Evolutionary conservation across 495 filamentous ascomycete genomes (phyloP).

Genomic region (Annulohypoxylon nitens): DNA sequence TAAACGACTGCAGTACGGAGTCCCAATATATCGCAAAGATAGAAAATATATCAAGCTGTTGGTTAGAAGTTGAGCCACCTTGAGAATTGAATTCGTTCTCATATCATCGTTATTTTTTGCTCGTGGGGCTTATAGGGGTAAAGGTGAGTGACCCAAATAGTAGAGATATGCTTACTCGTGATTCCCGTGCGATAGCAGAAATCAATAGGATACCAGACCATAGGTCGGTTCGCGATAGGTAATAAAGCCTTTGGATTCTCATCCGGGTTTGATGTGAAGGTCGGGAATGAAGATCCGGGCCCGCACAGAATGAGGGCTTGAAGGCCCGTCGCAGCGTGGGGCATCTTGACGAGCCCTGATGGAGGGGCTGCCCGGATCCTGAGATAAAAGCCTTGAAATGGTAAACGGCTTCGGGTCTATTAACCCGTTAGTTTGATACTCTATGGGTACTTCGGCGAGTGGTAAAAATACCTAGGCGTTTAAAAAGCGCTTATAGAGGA

Average conservation of each 20-base stretch:
- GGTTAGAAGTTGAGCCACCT: neutral
- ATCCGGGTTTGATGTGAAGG: constrained; percentile 90
- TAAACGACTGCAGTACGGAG: neutral
- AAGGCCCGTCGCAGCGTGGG: constrained; percentile 81
- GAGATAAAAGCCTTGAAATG: constrained; percentile 4
- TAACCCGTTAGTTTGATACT: constrained; percentile 1
- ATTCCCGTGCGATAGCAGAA: constrained; percentile 90
- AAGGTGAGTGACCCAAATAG: neutral
- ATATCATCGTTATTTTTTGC: neutral
- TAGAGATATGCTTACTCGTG: constrained; percentile 67
- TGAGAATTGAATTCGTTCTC: neutral
- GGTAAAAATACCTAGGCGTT: neutral
- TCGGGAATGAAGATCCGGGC: constrained; percentile 88
- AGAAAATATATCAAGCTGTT: neutral
- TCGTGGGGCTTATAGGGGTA: neutral
- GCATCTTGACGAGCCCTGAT: constrained; percentile 62
- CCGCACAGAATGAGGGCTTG: constrained; percentile 95
- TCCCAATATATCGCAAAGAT: neutral
- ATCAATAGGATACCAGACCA: constrained; percentile 95
- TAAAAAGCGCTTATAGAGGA: neutral
- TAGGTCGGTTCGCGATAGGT: constrained; percentile 92
- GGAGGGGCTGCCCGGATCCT: constrained; percentile 32
- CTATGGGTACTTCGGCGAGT: neutral
- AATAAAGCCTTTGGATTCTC: constrained; percentile 92
- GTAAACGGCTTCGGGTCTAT: neutral